phyloP scores from a whole-genome alignment of 495 filamentous ascomycete genomes.

The Talaromyces ruber region DNA sequence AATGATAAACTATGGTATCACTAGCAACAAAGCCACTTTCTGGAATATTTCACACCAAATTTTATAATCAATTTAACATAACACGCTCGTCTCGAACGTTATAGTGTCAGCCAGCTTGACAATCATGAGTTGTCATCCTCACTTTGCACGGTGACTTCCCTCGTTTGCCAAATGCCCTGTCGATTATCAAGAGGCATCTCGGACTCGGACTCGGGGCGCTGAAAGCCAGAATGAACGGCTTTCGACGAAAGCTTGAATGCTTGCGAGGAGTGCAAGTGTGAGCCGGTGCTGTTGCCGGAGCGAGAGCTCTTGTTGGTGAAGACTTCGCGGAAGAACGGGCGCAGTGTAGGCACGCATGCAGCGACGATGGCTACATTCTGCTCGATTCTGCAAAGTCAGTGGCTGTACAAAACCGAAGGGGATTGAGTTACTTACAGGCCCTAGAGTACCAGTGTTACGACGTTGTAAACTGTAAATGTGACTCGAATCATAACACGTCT shows the following conservation, averaged over 20 bases:
- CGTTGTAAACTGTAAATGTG: constrained; percentile 7
- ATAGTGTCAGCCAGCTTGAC: too few relatives aligned
- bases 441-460: constrained; percentile 11
- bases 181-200: background rate
- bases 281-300: background rate
- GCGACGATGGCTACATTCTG: background rate
- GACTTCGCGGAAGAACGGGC: background rate
- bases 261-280: background rate
- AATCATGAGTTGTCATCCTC: background rate
- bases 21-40: too few relatives aligned
- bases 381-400: background rate
- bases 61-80: too few relatives aligned
- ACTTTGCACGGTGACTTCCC: background rate
- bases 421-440: constrained; percentile 7
- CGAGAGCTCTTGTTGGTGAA: background rate
- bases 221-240: background rate
- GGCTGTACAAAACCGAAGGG: background rate
- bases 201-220: background rate
- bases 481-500: too few relatives aligned
- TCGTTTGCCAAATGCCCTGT: background rate
- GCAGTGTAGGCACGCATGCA: background rate
- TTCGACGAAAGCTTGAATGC: background rate
- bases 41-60: too few relatives aligned
- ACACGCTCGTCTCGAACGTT: too few relatives aligned
- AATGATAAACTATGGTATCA: too few relatives aligned